These are phyloP conservation scores for Chrysoporthe austroafricana DNA, from an alignment of 2,329 filamentous ascomycete species.

Conservation along the genomic window DNA sequence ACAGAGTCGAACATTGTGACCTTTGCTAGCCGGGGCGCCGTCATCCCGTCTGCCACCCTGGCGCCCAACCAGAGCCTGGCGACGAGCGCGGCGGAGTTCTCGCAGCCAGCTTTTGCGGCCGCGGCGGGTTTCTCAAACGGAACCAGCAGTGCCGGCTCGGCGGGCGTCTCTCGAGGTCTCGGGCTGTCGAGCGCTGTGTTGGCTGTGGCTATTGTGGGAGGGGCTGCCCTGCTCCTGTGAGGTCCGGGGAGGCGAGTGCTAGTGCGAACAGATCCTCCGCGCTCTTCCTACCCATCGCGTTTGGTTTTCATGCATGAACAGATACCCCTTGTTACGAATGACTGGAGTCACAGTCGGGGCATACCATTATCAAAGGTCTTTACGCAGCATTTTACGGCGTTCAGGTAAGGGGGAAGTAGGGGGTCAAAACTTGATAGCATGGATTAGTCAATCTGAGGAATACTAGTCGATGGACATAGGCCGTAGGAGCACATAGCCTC, in stretches of 20 bases:
- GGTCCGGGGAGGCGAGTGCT: not conserved
- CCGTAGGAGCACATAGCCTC: not conserved
- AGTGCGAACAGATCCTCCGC: not conserved
- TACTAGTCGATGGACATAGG: not conserved
- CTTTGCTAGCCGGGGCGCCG: constrained; percentile 53
- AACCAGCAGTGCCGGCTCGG: constrained; percentile 29
- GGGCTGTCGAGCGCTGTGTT: constrained; percentile 31
- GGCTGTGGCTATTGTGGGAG: constrained; percentile 4
- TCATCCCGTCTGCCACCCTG: constrained; percentile 54
- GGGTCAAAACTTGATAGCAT: not conserved
- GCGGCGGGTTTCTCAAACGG: constrained; percentile 41
- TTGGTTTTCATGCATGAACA: not conserved
- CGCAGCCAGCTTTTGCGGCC: constrained; percentile 41
- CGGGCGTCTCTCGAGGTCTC: constrained; percentile 32
- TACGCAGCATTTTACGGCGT: not conserved
- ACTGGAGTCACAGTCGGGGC: not conserved
- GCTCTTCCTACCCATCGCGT: too few relatives aligned
- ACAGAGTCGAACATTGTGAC: constrained; percentile 53
- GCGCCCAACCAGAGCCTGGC: constrained; percentile 46
- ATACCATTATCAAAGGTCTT: not conserved
- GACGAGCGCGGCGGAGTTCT: constrained; percentile 32
- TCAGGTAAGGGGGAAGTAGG: not conserved
- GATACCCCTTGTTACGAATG: not conserved
- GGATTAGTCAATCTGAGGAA: not conserved
- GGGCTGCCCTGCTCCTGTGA: not conserved